Conservation (phyloP, 805 yeast species). For the Blastobotrys attinorum region DNA sequence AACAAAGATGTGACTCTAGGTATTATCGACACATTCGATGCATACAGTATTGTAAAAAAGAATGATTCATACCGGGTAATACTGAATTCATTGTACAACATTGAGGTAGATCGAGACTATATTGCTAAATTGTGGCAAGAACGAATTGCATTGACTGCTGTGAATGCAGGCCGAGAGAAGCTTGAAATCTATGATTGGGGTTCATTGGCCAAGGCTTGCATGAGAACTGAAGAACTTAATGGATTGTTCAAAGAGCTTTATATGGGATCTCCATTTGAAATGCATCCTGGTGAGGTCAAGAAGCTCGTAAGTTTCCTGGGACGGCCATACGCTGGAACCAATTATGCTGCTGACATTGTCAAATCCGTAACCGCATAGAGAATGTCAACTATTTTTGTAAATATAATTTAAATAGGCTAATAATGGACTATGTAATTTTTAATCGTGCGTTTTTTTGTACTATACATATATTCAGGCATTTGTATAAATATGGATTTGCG, state of each 20-base stretch:
- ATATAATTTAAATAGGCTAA: too few relatives aligned
- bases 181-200: conserved; percentile 16
- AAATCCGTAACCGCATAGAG: too few relatives aligned
- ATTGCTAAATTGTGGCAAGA: conserved; percentile 49
- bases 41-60: conserved; percentile 51
- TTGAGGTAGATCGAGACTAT: conserved; percentile 45
- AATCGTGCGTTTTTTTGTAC: too few relatives aligned
- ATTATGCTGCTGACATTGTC: neutral
- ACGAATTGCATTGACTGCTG: conserved; percentile 6
- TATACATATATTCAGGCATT: too few relatives aligned
- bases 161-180: too few relatives aligned
- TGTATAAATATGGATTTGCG: too few relatives aligned
- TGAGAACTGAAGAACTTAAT: neutral
- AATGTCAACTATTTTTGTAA: too few relatives aligned
- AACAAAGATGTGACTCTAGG: conserved; percentile 58
- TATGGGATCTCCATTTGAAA: neutral
- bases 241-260: conserved; percentile 2
- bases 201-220: conserved; percentile 19
- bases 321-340: neutral
- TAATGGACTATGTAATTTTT: too few relatives aligned
- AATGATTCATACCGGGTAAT: conserved; percentile 66
- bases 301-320: neutral
- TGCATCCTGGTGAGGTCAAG: neutral
- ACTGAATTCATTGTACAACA: conserved; percentile 63
- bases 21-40: conserved; percentile 49